Conservation (phyloP, 108 stramenopile genomes). For the Conticribra weissflogii region DNA sequence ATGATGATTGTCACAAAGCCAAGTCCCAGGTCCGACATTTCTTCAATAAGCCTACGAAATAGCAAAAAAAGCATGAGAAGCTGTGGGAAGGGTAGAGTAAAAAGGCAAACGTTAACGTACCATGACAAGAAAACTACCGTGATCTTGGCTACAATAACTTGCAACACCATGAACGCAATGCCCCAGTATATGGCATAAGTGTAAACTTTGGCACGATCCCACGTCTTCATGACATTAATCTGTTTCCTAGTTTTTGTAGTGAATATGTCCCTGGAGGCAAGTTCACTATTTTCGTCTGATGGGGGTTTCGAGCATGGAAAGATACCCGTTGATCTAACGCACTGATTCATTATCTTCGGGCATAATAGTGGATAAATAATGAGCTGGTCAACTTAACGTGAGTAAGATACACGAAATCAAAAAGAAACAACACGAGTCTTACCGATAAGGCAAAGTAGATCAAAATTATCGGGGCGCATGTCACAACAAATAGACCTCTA, state of each 20-base stretch:
- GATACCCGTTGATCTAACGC: constrained; percentile 25
- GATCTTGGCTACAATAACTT: constrained; percentile 53
- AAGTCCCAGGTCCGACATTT: constrained; percentile 28
- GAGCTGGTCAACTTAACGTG: too few relatives aligned
- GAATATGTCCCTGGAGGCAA: constrained; percentile 3
- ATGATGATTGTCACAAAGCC: constrained; percentile 47
- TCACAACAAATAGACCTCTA: constrained; percentile 41
- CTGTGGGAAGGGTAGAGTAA: too few relatives aligned
- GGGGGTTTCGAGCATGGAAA: constrained; percentile 34
- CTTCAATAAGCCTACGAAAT: constrained; percentile 40
- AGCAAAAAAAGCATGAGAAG: too few relatives aligned
- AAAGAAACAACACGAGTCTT: too few relatives aligned
- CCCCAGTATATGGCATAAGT: constrained; percentile 57
- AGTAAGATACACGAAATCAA: too few relatives aligned
- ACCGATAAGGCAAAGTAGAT: constrained; percentile 45
- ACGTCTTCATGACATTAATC: constrained; percentile 31
- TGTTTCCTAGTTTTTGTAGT: constrained; percentile 38
- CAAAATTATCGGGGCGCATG: constrained; percentile 35
- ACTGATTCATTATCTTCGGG: constrained; percentile 50
- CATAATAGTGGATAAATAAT: too few relatives aligned
- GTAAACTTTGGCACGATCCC: constrained; percentile 50
- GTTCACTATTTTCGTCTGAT: constrained; percentile 11
- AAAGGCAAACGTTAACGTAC: background rate
- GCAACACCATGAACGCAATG: constrained; percentile 44
- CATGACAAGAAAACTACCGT: constrained; percentile 62